A percentile compares a stretch with the other conserved stretches of the same genome.
phyloP scores from a whole-genome alignment of 768 basidiomycete species.

The Panellus pusillus region DNA sequence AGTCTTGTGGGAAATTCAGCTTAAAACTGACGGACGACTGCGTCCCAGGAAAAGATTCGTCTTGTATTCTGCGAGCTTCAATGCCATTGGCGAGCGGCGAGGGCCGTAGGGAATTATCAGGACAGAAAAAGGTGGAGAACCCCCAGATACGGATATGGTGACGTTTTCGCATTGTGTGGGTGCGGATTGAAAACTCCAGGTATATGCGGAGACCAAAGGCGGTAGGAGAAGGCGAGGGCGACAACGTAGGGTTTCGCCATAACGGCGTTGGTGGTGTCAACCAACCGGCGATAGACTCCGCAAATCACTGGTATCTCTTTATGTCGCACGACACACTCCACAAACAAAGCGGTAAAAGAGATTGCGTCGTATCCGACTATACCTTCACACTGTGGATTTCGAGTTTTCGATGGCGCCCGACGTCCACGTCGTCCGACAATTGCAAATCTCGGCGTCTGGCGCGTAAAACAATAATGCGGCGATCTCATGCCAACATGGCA shows the following conservation, averaged over 20 bases:
- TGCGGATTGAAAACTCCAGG: conserved; percentile 44
- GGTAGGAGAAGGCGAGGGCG: conserved; percentile 29
- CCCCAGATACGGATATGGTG: conserved; percentile 54
- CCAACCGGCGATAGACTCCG: too few species aligned
- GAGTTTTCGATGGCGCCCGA: too few species aligned
- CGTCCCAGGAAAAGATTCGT: neutral
- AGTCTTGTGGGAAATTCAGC: conserved; percentile 63
- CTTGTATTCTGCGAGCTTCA: conserved; percentile 50
- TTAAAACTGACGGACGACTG: conserved; percentile 42
- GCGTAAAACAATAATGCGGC: too few species aligned
- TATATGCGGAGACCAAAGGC: conserved; percentile 36
- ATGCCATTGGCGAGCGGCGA: conserved; percentile 58
- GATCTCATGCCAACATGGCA: too few species aligned
- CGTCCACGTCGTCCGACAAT: too few species aligned
- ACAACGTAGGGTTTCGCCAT: conserved; percentile 10
- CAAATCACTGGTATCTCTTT: too few species aligned
- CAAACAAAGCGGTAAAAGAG: too few species aligned
- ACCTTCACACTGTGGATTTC: too few species aligned
- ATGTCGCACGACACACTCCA: too few species aligned
- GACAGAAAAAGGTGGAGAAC: conserved; percentile 65
- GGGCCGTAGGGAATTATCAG: conserved; percentile 66
- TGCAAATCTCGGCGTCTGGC: too few species aligned
- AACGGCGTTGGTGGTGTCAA: neutral
- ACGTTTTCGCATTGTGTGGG: conserved; percentile 71
- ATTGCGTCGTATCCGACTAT: too few species aligned